Evolutionary conservation across 139 green algal genomes (phyloP), one percentile per base, ranked within the genome.

Genomic region (Tetratostichococcus sp.): DNA sequence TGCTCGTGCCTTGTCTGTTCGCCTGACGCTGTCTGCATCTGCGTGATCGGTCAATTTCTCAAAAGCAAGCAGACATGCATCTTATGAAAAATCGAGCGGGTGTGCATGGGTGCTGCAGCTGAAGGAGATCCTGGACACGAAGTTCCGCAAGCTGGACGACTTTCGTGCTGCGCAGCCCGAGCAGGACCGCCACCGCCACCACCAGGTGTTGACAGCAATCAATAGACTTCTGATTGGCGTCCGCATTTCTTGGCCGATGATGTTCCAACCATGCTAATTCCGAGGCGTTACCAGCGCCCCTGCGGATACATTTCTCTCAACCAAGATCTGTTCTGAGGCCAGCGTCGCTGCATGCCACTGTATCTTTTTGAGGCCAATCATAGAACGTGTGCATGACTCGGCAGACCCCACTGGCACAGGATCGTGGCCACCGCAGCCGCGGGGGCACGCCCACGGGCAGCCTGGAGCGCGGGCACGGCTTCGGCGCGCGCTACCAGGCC

Each of bases 131-230:
- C 78, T 97, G 35, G 75, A 85, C 16, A 80, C 78, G 26, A 82
- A 91, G 33, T 97, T 92, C 81, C 75, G 72, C 14, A 88, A 72
- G 11, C 76, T 96, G 71, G 86, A 96, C 21, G 87, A 91, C 80
- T 97, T 97, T 78, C 79, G 86, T 59, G 74, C 77, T 31, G 86
- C 79, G 25, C 72, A 79, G 70, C 57, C 65, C 23, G 39, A 35
- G 42, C 78, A 80, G 42, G 82, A 62, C 11, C 50, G 50, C 50
- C 14, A 28, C 50, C 50, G 50, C 14, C 50, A 62, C 50, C 19
- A 62, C 4, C 50, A 62, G 50, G 50, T 62, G 50, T 50, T 50
- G 39, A 50, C 6, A 6, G 39, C 39, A 6, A 50, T 6, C 39
- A 50, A 21, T 50, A 21, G n/a, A n/a, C n/a, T n/a, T n/a, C n/a